A percentile compares a stretch with the other conserved stretches of the same genome.
Evolutionary conservation across 2,329 filamentous ascomycete genomes (phyloP).

Genomic region (Fusarium hostae): DNA sequence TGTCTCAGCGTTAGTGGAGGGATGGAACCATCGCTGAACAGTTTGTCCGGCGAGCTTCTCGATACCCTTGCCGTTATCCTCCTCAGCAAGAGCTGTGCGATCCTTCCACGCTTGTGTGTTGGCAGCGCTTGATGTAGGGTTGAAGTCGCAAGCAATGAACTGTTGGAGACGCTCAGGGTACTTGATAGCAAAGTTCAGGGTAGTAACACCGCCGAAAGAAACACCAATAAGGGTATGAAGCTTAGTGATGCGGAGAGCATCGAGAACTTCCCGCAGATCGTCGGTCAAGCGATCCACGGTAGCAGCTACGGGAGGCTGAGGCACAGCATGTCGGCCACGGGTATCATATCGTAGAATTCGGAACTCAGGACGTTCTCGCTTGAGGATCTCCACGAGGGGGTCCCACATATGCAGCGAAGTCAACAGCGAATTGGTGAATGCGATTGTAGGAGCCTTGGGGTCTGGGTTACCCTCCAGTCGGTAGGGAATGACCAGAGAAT

Average conservation of each 20-base stretch:
- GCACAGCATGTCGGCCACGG: conserved; percentile 71
- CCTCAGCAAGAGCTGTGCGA: conserved; percentile 74
- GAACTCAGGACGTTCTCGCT: conserved; percentile 68
- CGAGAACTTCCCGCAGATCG: conserved; percentile 74
- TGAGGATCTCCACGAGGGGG: conserved; percentile 72
- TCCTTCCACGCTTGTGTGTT: conserved; percentile 86
- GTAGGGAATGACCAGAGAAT: conserved; percentile 77
- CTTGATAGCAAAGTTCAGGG: conserved; percentile 76
- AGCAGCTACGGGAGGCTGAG: conserved; percentile 60
- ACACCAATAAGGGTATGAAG: conserved; percentile 79
- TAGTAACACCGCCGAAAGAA: conserved; percentile 82
- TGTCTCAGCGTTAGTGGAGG: conserved; percentile 57
- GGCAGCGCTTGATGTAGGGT: conserved; percentile 74
- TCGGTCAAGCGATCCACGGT: conserved; percentile 73
- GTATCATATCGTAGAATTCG: conserved; percentile 81
- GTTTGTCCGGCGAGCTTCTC: conserved; percentile 75
- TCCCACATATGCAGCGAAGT: conserved; percentile 87
- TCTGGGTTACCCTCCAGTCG: conserved; percentile 77
- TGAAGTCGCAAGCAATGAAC: conserved; percentile 84
- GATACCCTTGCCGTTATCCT: conserved; percentile 67
- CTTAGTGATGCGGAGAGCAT: conserved; percentile 74
- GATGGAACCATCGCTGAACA: conserved; percentile 83
- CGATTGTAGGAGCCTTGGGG: conserved; percentile 75
- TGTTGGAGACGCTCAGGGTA: conserved; percentile 68
- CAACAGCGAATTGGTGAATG: conserved; percentile 83